Evolutionary conservation across 2,329 filamentous ascomycete genomes (phyloP), one percentile per base, ranked within the genome.

Genomic region (Fusarium circinatum): DNA sequence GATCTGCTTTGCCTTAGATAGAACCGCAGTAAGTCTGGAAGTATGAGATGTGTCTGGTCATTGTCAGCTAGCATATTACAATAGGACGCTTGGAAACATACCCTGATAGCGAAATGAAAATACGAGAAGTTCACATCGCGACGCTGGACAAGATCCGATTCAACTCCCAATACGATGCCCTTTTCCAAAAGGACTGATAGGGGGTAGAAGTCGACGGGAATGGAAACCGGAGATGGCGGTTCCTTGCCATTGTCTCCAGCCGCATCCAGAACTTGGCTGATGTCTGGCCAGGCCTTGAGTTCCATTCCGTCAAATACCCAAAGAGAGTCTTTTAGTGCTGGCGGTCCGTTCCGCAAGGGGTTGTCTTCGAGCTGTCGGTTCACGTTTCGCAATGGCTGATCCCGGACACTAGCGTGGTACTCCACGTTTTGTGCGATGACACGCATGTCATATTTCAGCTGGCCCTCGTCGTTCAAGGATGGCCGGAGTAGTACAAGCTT

Each of bases 381-480:
- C 68, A 68, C 75, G 67, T 76, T 84, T 71, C 83, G 75, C 74
- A 82, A 55, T 12, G 90, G 90, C 78, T 97, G 93, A 79, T 99
- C 96, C 73, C 95, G 91, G 90, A 97, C 97, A 77, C 96, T 90
- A 61, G 92, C 92, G 80, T 98, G 98, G 78, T 96, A 98, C 81
- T 99, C 96, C 45, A 98, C 95, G 78, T 97, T 97, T 78, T 98
- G 94, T 18, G 95, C 95, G 79, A 99, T 93, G 67, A 98, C 93
- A 15, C 95, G 93, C 96, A 99, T 99, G 79, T 98, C 96, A 79
- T 99, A 99, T 84, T 98, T 98, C 58, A 98, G 87, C 76, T 95
- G 93, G 10, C 94, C 93, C 48, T 93, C 90, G 55, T 94, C 93
- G 58, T 93, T 95, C 10, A 94, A 86, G 2, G 94, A 95, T 4